Percentiles rank a stretch among this genome's conserved stretches.
phyloP scores from a whole-genome alignment of 352 stramenopile species.

The Globisporangium uncinulatum region DNA sequence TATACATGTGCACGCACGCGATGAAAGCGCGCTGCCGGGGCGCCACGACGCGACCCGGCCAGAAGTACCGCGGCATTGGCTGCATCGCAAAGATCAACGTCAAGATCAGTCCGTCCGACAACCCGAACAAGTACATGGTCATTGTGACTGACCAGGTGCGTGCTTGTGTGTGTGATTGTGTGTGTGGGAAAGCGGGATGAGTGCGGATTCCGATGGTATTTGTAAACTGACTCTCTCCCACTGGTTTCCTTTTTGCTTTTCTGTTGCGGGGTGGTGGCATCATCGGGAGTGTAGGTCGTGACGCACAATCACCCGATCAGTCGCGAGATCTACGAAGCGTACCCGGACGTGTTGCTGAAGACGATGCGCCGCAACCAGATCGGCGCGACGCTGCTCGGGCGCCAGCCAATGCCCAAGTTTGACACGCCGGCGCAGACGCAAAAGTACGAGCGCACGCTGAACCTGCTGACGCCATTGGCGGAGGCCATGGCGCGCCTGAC shows the following conservation, averaged over 20 bases:
- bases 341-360: conserved; percentile 80
- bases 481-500: conserved; percentile 64
- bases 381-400: conserved; percentile 48
- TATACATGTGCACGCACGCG: conserved; percentile 87
- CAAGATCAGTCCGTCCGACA: conserved; percentile 81
- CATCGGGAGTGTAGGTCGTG: conserved; percentile 66
- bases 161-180: neutral
- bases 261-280: neutral
- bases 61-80: conserved; percentile 80
- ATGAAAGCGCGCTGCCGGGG: conserved; percentile 82
- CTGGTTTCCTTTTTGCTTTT: neutral
- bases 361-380: conserved; percentile 80
- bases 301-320: conserved; percentile 83
- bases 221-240: neutral
- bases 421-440: conserved; percentile 63
- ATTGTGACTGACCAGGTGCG: conserved; percentile 81
- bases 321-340: conserved; percentile 81
- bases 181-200: neutral
- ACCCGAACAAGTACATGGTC: conserved; percentile 82
- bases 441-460: conserved; percentile 74
- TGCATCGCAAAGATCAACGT: conserved; percentile 87
- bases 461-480: conserved; percentile 58
- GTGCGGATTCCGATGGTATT: too few relatives aligned
- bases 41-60: conserved; percentile 62
- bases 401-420: conserved; percentile 70